These are phyloP conservation scores for Termitomyces heimii DNA, from an alignment of 768 basidiomycete species.

Conservation along the genomic window DNA sequence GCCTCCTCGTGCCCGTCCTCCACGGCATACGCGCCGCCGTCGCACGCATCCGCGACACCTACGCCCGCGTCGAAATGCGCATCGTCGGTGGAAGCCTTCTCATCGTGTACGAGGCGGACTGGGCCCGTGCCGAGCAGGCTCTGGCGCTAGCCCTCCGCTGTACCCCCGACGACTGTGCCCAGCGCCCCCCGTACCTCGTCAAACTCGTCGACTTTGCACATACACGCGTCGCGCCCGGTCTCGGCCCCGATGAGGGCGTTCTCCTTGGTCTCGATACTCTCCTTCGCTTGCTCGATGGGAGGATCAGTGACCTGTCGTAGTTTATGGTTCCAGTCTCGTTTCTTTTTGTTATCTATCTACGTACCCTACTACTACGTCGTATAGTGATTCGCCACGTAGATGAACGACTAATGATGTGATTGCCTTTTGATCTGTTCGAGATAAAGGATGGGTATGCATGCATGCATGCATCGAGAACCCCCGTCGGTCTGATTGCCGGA, in stretches of 20 bases:
- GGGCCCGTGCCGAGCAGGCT: slow-evolving; percentile 34
- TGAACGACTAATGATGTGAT: no score
- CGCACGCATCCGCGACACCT: slow-evolving; percentile 38
- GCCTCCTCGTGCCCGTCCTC: slow-evolving; percentile 54
- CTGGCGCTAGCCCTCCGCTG: no score
- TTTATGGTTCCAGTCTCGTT: no score
- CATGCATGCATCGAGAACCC: no score
- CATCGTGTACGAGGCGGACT: slow-evolving; percentile 63
- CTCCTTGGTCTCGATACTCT: slow-evolving; percentile 67
- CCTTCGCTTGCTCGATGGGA: slow-evolving; percentile 45
- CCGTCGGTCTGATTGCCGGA: no score
- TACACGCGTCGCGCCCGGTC: slow-evolving; percentile 57
- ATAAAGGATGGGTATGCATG: no score
- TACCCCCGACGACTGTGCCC: slow-evolving; percentile 18
- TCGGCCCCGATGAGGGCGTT: slow-evolving; percentile 77
- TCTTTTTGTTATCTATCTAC: no score
- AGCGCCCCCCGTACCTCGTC: slow-evolving; percentile 48
- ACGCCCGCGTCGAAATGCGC: slow-evolving; percentile 56
- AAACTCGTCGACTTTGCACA: slow-evolving; percentile 95
- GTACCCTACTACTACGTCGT: no score
- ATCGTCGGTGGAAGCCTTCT: slow-evolving; percentile 81
- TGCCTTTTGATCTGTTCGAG: no score
- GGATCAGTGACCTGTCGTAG: slow-evolving; percentile 17
- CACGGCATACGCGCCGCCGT: slow-evolving; percentile 46
- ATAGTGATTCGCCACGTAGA: no score